Conservation (phyloP, 768 basidiomycete genomes). For the Fistulinella prunicolor region DNA sequence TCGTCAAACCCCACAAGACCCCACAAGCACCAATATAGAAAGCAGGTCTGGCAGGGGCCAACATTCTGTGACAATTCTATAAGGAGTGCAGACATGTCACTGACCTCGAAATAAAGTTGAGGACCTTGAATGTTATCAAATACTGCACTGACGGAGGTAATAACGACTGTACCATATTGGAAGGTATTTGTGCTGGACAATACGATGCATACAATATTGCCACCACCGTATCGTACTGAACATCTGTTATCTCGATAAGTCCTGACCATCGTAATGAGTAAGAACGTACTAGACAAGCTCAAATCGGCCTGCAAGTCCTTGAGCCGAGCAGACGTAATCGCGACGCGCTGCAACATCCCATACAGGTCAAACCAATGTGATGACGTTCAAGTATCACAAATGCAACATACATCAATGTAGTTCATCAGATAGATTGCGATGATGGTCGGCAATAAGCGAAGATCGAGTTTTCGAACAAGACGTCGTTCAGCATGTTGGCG, state of each 20-base stretch:
- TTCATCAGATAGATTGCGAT: conserved; percentile 64
- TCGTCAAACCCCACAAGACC: conserved; percentile 62
- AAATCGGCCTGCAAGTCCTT: conserved; percentile 51
- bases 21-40: conserved; percentile 61
- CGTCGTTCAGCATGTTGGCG: conserved; percentile 14
- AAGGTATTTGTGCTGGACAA: conserved; percentile 53
- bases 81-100: neutral
- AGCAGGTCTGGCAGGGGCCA: conserved; percentile 53
- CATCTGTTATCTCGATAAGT: conserved; percentile 32
- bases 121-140: conserved; percentile 35
- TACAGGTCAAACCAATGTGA: neutral
- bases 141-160: neutral
- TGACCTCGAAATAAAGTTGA: conserved; percentile 54
- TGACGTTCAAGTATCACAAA: neutral
- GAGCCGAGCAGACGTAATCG: conserved; percentile 48
- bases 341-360: conserved; percentile 38
- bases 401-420: conserved; percentile 55
- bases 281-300: conserved; percentile 38
- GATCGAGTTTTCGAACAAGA: conserved; percentile 56
- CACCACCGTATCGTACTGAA: conserved; percentile 55
- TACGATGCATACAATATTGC: conserved; percentile 59
- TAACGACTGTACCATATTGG: conserved; percentile 7
- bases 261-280: neutral
- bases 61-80: too few species aligned
- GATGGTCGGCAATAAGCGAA: conserved; percentile 53